Percentiles rank a stretch among this genome's conserved stretches.
Evolutionary conservation across 805 yeast genomes (phyloP).

Genomic region (Sugiyamaella marilandica): DNA sequence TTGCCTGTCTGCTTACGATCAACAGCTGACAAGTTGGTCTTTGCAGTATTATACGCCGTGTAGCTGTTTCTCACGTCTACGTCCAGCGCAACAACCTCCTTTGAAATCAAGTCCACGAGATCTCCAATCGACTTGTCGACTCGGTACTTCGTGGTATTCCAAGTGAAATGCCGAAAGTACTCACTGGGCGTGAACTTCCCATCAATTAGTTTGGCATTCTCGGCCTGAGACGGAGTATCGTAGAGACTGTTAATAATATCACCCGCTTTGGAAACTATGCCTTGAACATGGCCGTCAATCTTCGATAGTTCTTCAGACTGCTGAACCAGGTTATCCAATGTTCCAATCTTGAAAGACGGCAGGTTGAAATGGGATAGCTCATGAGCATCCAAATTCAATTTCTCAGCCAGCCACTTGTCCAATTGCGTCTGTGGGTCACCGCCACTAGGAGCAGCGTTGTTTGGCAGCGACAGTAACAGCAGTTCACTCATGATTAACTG

Average conservation of each 20-base stretch:
- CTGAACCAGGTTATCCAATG: conserved; percentile 84
- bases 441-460: conserved; percentile 36
- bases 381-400: conserved; percentile 32
- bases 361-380: conserved; percentile 54
- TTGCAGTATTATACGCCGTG: conserved; percentile 73
- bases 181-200: conserved; percentile 50
- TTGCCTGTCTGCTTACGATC: conserved; percentile 94
- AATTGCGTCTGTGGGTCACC: conserved; percentile 37
- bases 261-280: conserved; percentile 64
- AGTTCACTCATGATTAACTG: conserved; percentile 1
- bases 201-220: conserved; percentile 48
- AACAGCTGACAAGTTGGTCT: conserved; percentile 76
- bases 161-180: conserved; percentile 68
- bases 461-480: conserved; percentile 45
- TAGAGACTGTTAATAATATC: conserved; percentile 60
- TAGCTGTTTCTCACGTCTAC: conserved; percentile 75
- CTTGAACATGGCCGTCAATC: conserved; percentile 70
- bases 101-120: conserved; percentile 61
- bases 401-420: conserved; percentile 31
- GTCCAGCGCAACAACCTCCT: conserved; percentile 80
- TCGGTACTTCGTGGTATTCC: conserved; percentile 87
- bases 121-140: conserved; percentile 78
- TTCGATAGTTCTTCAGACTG: conserved; percentile 86
- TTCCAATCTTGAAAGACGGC: conserved; percentile 90
- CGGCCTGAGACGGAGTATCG: conserved; percentile 40